Evolutionary conservation across 2,329 filamentous ascomycete genomes (phyloP).

Genomic region (Aspergillus phoenicis): DNA sequence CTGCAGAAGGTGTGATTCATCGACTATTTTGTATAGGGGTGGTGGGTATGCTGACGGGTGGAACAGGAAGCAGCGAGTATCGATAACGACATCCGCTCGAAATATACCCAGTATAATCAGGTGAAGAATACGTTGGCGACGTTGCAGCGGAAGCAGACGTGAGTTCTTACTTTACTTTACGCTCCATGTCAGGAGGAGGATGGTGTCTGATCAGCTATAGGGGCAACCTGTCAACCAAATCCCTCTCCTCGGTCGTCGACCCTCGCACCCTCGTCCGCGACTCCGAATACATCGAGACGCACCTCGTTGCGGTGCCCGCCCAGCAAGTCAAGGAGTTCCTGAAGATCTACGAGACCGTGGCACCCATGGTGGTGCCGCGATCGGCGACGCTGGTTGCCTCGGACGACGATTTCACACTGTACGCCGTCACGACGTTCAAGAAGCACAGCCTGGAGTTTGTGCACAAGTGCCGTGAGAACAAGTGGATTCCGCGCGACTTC

Average conservation of each 20-base stretch:
- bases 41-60: neutral
- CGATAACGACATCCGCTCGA: constrained; percentile 93
- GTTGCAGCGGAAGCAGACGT: constrained; percentile 87
- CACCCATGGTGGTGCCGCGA: constrained; percentile 90
- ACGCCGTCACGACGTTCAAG: constrained; percentile 89
- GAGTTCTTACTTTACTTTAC: constrained; percentile 32
- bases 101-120: constrained; percentile 91
- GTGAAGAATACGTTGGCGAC: constrained; percentile 81
- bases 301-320: constrained; percentile 84
- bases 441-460: constrained; percentile 85
- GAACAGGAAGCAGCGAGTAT: constrained; percentile 80
- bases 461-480: constrained; percentile 86
- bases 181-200: too few relatives aligned
- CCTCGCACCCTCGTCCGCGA: constrained; percentile 79
- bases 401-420: constrained; percentile 88
- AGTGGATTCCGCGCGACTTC: constrained; percentile 94
- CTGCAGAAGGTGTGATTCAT: constrained; percentile 78
- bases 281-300: constrained; percentile 95
- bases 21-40: neutral
- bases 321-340: constrained; percentile 84
- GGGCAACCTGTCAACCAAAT: constrained; percentile 92
- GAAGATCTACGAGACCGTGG: constrained; percentile 82
- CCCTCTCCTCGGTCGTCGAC: constrained; percentile 83
- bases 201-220: constrained; percentile 45
- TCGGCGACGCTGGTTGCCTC: constrained; percentile 77